A percentile compares a stretch with the other conserved stretches of the same genome.
These are phyloP conservation scores for Penicillium ochrochloron DNA, from an alignment of 495 filamentous ascomycete species.

Conservation along the genomic window DNA sequence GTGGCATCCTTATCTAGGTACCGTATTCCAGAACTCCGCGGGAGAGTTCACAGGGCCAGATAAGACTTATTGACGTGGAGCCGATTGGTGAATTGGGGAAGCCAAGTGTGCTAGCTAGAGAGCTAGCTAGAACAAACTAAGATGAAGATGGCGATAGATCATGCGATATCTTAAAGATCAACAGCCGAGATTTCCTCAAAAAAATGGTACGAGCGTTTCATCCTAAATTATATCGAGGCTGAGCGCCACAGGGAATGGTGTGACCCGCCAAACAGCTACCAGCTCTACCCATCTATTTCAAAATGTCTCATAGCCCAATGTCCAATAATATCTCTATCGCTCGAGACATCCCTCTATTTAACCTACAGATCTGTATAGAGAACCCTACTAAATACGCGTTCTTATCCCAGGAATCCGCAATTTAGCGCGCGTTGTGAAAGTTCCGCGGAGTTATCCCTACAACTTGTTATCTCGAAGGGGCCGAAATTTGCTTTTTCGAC, in stretches of 20 bases:
- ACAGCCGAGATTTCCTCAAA: not conserved
- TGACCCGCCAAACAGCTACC: not conserved
- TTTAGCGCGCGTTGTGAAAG: not conserved
- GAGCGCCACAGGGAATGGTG: not conserved
- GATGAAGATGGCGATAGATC: not conserved
- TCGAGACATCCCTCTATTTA: no score
- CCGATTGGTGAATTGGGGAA: no score
- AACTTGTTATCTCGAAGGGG: not conserved
- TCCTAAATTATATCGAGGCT: not conserved
- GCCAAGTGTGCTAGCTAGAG: not conserved
- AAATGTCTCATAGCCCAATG: not conserved
- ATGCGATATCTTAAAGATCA: not conserved
- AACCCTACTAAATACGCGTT: not conserved
- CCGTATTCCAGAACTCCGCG: no score
- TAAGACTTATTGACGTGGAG: no score
- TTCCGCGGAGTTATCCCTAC: not conserved
- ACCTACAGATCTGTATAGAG: not conserved
- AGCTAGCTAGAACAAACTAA: not conserved
- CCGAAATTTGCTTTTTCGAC: not conserved
- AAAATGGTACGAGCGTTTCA: not conserved
- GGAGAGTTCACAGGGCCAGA: no score
- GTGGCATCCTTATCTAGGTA: no score
- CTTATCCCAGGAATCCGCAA: not conserved
- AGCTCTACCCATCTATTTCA: not conserved
- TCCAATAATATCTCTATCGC: not conserved